A percentile compares a stretch with the other conserved stretches of the same genome.
Evolutionary conservation across 2,329 filamentous ascomycete genomes (phyloP).

Genomic region (Aulographum hederae): DNA sequence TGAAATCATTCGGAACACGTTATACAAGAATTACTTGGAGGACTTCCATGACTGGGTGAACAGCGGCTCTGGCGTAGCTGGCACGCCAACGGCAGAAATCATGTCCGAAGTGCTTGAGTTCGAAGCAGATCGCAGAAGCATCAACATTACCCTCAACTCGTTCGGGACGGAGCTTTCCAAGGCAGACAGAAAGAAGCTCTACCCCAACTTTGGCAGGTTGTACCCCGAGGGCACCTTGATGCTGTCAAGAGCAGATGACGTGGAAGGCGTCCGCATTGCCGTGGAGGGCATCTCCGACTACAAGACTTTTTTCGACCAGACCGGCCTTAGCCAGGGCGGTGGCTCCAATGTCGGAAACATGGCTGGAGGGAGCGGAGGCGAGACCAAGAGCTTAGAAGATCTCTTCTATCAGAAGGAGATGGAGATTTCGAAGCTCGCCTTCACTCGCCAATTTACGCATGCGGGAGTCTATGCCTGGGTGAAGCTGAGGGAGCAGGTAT

Average conservation of each 20-base stretch:
- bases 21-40: slow-evolving; percentile 99
- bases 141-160: slow-evolving; percentile 98
- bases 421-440: slow-evolving; percentile 90
- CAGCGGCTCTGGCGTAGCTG: slow-evolving; percentile 65
- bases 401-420: slow-evolving; percentile 99
- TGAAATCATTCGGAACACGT: slow-evolving; percentile 92
- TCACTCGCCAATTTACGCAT: slow-evolving; percentile 90
- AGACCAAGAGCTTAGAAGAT: slow-evolving; percentile 84
- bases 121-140: slow-evolving; percentile 86
- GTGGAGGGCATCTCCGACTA: slow-evolving; percentile 89
- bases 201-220: slow-evolving; percentile 76
- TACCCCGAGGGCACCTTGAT: slow-evolving; percentile 91
- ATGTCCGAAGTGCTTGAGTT: slow-evolving; percentile 96
- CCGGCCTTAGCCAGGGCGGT: slow-evolving; percentile 58
- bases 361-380: slow-evolving; percentile 58
- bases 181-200: slow-evolving; percentile 85
- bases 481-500: slow-evolving; percentile 88
- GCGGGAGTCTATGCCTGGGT: slow-evolving; percentile 96
- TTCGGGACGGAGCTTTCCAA: slow-evolving; percentile 95
- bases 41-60: slow-evolving; percentile 95
- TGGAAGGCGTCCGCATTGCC: slow-evolving; percentile 81
- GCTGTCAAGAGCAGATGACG: slow-evolving; percentile 85
- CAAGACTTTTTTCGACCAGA: slow-evolving; percentile 88
- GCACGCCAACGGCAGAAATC: slow-evolving; percentile 78
- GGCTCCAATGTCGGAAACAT: slow-evolving; percentile 66